Conservation (phyloP, 2,329 filamentous ascomycete species). For the Septoria linicola region DNA sequence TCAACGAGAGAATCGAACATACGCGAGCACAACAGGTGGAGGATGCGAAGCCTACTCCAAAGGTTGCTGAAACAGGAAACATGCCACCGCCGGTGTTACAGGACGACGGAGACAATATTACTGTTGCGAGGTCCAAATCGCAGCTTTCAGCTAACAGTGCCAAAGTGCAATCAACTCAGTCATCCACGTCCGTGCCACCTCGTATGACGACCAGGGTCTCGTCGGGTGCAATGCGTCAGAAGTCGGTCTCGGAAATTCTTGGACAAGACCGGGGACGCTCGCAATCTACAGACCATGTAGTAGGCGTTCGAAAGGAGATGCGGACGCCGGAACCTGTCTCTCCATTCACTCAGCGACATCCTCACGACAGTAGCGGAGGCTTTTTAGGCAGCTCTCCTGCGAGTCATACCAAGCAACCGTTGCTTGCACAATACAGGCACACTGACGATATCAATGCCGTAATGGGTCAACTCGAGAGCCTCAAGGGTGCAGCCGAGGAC, state of each 20-base stretch:
- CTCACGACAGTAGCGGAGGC: slow-evolving; percentile 27
- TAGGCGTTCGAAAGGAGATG: slow-evolving; percentile 10
- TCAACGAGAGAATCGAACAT: slow-evolving; percentile 6
- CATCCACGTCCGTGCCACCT: slow-evolving; percentile 30
- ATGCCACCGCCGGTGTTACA: slow-evolving; percentile 2
- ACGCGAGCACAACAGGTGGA: slow-evolving; percentile 1
- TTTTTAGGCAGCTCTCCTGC: too few species aligned
- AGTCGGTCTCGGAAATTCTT: slow-evolving; percentile 71
- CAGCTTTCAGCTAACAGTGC: slow-evolving; percentile 28
- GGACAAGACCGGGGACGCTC: slow-evolving; percentile 57
- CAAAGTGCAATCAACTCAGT: slow-evolving; percentile 16
- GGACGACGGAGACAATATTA: slow-evolving; percentile 31
- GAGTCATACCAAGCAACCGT: slow-evolving; percentile 2
- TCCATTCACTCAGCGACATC: slow-evolving; percentile 42
- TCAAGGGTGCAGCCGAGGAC: slow-evolving; percentile 50
- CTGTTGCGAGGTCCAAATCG: slow-evolving; percentile 24
- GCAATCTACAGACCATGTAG: slow-evolving; percentile 16
- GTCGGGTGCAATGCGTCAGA: slow-evolving; percentile 68
- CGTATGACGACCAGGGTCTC: slow-evolving; percentile 68
- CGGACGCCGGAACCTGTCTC: slow-evolving; percentile 36
- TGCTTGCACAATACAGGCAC: slow-evolving; percentile 10
- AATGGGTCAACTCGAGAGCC: slow-evolving; percentile 37
- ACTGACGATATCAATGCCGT: slow-evolving; percentile 13
- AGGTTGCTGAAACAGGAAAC: slow-evolving; percentile 10
- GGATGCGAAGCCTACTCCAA: slow-evolving; percentile 21